Percentiles rank a stretch among this genome's conserved stretches.
These are phyloP conservation scores for Diutina mesorugosa DNA, from an alignment of 1,139 yeast species.

Conservation along the genomic window DNA sequence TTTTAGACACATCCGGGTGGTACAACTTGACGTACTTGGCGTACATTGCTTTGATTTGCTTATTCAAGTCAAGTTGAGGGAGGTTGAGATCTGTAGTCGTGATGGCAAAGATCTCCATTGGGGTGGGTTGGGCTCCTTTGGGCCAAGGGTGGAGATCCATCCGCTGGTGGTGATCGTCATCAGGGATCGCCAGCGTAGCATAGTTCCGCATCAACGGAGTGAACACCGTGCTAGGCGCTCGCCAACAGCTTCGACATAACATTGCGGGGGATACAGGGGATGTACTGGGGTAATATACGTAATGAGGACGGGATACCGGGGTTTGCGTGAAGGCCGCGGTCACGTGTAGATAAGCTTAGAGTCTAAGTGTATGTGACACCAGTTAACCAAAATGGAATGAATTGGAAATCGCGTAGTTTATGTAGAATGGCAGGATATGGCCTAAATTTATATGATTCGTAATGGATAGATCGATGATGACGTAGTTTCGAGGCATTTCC, in stretches of 20 bases:
- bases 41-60: conserved; percentile 40
- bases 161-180: background rate
- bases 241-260: background rate
- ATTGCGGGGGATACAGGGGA: background rate
- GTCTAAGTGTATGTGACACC: background rate
- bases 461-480: background rate
- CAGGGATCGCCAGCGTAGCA: background rate
- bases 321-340: background rate
- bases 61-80: conserved; percentile 20
- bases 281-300: background rate
- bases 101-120: conserved; percentile 60
- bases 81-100: background rate
- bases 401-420: too few relatives aligned
- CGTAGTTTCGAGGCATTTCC: background rate
- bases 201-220: background rate
- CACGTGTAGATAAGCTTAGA: background rate
- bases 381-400: too few relatives aligned
- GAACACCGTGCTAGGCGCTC: background rate
- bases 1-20: conserved; percentile 63
- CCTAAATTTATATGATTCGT: background rate
- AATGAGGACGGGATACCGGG: background rate
- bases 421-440: background rate
- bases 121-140: conserved; percentile 41
- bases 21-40: conserved; percentile 61
- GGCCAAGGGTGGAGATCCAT: conserved; percentile 44